Base-by-base conservation (phyloP, 495 filamentous ascomycete species). In the Penicillium steckii region DNA sequence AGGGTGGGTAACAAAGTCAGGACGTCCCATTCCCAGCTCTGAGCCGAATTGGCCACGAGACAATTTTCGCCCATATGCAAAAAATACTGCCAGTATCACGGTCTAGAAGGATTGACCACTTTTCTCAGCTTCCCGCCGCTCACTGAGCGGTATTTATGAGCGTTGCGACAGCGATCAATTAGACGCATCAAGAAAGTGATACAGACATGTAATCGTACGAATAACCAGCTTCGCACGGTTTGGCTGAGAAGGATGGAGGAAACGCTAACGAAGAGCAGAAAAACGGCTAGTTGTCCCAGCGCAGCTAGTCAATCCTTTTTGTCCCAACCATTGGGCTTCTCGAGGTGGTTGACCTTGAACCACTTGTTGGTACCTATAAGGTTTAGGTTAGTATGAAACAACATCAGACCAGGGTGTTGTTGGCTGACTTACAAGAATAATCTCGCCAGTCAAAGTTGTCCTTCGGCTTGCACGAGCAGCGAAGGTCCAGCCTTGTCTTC, bases 391-490 rank as follows among this genome's bases (percentile, higher is more conserved):
- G 46, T 8, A 48, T 10, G 13, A n/a, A 1, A 17, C 1, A 15
- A 15, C 15, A 17, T 58, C 27, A 66, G 44, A 18, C 8, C 3
- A 33, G 40, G 30, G 8, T 17, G 21, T 5, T 6, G 17, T 35
- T 15, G 22, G 15, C 32, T n/a, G 43, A 19, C 90, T 74, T 78
- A 96, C 91, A 96, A 59, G 90, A 93, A 63, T 94, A 95, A 35
- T 89, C 89, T 71, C 95, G 95, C 95, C 95, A 98, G 68, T 98
- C 94, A 76, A 98, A 97, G 73, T 97, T 97, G 21, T 97, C 89
- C 55, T 86, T 86, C 2, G 94, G 94, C 68, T 97, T 92, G 73
- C 94, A 98, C 65, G 89, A 84, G 68, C 94, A 98, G 68, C 89
- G 91, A 47, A 89, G 80, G 50, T 95, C 87, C 50, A 89, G 64